A percentile compares a stretch with the other conserved stretches of the same genome.
phyloP scores from a whole-genome alignment of 2,329 filamentous ascomycete genomes.

The Fusarium protoensiforme region DNA sequence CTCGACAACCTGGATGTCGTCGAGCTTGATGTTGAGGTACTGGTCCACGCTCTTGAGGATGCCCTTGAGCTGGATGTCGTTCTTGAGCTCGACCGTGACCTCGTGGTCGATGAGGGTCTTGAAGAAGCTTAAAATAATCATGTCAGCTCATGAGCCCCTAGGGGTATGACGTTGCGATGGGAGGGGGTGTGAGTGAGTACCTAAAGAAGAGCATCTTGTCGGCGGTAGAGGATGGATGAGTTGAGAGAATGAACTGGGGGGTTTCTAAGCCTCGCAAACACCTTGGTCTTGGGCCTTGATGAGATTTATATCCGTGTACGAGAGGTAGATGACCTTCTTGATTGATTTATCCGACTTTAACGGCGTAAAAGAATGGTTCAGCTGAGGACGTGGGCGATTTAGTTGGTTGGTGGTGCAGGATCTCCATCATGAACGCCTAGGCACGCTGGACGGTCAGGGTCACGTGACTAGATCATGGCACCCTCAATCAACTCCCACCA shows the following conservation, averaged over 20 bases:
- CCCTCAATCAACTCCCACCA: not conserved
- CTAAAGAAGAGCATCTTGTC: constrained; percentile 59
- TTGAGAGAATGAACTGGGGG: not conserved
- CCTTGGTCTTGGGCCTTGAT: not conserved
- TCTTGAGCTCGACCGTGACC: constrained; percentile 99
- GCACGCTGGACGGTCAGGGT: not conserved
- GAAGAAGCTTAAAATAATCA: constrained; percentile 79
- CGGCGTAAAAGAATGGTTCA: constrained; percentile 1
- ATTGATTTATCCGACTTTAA: not conserved
- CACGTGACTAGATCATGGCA: constrained; percentile 24
- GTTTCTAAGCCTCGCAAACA: not conserved
- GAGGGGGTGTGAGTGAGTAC: constrained; percentile 39
- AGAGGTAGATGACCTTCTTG: fast-evolving
- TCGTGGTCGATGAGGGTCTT: constrained; percentile 98
- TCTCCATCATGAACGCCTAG: constrained; percentile 36
- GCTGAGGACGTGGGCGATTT: constrained; percentile 13
- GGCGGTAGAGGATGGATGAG: constrained; percentile 5
- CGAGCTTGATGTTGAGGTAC: constrained; percentile 99
- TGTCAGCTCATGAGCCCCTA: not conserved
- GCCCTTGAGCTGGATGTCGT: constrained; percentile 96
- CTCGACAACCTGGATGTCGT: constrained; percentile 92
- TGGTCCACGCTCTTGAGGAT: constrained; percentile 98
- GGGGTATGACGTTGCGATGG: not conserved
- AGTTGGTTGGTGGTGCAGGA: constrained; percentile 26
- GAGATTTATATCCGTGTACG: not conserved